Evolutionary conservation across 129 eudicot species (phyloP).

Genomic region (Logfia minima): DNA sequence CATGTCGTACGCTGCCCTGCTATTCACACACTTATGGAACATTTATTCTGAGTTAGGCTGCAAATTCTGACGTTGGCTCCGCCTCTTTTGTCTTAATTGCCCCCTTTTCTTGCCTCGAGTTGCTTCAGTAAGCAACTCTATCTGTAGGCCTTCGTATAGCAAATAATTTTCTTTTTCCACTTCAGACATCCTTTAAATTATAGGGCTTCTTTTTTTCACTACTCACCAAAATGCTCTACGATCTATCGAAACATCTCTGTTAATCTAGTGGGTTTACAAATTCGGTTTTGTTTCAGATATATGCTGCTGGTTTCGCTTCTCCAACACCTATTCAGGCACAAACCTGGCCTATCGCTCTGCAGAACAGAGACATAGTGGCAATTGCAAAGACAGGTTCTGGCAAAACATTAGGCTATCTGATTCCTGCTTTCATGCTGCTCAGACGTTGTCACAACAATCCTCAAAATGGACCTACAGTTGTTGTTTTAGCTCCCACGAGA

Average conservation of each 20-base stretch:
- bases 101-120: constrained; percentile 88
- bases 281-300: neutral
- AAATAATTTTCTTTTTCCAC: neutral
- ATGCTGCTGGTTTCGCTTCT: neutral
- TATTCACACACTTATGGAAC: constrained; percentile 64
- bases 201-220: neutral
- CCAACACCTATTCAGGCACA: neutral
- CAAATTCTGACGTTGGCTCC: constrained; percentile 75
- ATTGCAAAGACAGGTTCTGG: constrained; percentile 99
- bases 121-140: constrained; percentile 99
- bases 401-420: constrained; percentile 90
- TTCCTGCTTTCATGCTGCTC: constrained; percentile 86
- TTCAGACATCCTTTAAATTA: neutral
- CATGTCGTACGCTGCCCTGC: constrained; percentile 99
- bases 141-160: constrained; percentile 45
- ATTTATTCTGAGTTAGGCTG: constrained; percentile 75
- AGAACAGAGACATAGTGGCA: constrained; percentile 85
- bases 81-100: constrained; percentile 68
- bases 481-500: constrained; percentile 88
- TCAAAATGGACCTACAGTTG: constrained; percentile 82
- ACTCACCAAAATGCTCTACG: neutral
- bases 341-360: constrained; percentile 78
- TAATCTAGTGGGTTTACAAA: neutral
- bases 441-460: constrained; percentile 63
- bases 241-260: neutral